Conservation (phyloP, 2,329 filamentous ascomycete species). For the Colletotrichum eleusines region DNA sequence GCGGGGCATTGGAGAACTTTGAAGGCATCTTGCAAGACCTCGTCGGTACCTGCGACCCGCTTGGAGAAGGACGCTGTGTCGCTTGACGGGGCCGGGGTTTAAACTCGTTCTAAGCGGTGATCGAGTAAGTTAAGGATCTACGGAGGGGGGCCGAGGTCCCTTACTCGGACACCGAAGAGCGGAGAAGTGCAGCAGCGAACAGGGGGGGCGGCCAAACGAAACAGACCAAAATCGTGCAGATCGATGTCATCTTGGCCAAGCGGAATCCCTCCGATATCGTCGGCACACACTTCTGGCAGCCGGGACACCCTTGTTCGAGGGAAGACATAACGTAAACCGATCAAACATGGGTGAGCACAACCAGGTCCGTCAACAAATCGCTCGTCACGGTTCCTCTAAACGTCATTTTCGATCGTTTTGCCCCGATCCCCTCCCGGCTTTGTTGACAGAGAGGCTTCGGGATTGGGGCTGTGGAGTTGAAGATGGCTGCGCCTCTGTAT, state of each 20-base stretch:
- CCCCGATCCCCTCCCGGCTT: background rate
- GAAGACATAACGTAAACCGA: background rate
- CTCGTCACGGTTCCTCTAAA: slow-evolving; percentile 8
- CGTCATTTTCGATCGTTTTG: background rate
- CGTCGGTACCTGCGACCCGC: slow-evolving; percentile 16
- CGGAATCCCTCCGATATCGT: slow-evolving; percentile 37
- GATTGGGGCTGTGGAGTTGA: slow-evolving; percentile 15
- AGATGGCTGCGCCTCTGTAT: slow-evolving; percentile 9
- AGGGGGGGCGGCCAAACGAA: background rate
- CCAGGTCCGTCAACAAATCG: background rate
- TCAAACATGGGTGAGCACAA: slow-evolving; percentile 8
- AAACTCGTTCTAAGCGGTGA: slow-evolving; percentile 9
- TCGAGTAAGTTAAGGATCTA: background rate
- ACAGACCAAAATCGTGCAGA: slow-evolving; percentile 26
- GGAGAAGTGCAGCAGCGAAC: slow-evolving; percentile 18
- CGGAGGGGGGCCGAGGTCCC: background rate
- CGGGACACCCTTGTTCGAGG: background rate
- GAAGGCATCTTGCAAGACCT: slow-evolving; percentile 16
- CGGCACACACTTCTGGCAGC: slow-evolving; percentile 23
- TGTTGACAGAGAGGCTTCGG: background rate
- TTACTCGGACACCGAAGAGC: slow-evolving; percentile 9
- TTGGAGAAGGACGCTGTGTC: slow-evolving; percentile 9
- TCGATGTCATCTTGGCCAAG: slow-evolving; percentile 28
- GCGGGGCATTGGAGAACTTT: slow-evolving; percentile 13
- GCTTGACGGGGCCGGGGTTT: slow-evolving; percentile 1